phyloP scores from a whole-genome alignment of 768 basidiomycete species.

The Boletus rubroflammeus region DNA sequence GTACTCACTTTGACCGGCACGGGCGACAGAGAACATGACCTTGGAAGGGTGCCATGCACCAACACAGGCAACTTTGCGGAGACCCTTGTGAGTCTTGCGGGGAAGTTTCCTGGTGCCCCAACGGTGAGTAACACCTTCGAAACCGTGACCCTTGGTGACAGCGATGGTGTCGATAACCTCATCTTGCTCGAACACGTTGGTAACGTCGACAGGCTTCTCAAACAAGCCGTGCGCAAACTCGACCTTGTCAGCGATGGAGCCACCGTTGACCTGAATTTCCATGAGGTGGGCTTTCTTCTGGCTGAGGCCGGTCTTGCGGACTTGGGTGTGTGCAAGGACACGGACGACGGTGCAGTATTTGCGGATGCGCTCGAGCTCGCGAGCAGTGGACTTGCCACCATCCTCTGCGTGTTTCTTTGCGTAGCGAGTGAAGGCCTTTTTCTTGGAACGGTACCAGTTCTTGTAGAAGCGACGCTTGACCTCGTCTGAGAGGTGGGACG shows the following conservation, averaged over 20 bases:
- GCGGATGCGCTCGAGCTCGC: conserved; percentile 98
- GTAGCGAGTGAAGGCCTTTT: conserved; percentile 99
- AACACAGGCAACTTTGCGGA: conserved; percentile 98
- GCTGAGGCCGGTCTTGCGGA: conserved; percentile 93
- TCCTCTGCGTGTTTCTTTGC: conserved; percentile 99
- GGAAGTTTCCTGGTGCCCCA: conserved; percentile 99
- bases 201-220: conserved; percentile 91
- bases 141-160: conserved; percentile 99
- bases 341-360: conserved; percentile 99
- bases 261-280: conserved; percentile 99
- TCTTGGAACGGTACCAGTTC: conserved; percentile 99
- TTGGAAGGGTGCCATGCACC: conserved; percentile 98
- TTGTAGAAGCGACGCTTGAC: conserved; percentile 99
- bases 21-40: conserved; percentile 99
- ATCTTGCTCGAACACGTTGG: conserved; percentile 89
- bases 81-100: conserved; percentile 99
- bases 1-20: conserved; percentile 95
- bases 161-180: conserved; percentile 96
- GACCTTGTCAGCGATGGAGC: conserved; percentile 94
- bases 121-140: conserved; percentile 98
- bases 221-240: conserved; percentile 91
- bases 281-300: conserved; percentile 99
- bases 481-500: conserved; percentile 95
- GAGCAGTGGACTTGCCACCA: conserved; percentile 83
- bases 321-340: conserved; percentile 98